Evolutionary conservation across 169 alveolate genomes (phyloP), one percentile per base, ranked within the genome.

Genomic region (Plasmodium relictum): DNA sequence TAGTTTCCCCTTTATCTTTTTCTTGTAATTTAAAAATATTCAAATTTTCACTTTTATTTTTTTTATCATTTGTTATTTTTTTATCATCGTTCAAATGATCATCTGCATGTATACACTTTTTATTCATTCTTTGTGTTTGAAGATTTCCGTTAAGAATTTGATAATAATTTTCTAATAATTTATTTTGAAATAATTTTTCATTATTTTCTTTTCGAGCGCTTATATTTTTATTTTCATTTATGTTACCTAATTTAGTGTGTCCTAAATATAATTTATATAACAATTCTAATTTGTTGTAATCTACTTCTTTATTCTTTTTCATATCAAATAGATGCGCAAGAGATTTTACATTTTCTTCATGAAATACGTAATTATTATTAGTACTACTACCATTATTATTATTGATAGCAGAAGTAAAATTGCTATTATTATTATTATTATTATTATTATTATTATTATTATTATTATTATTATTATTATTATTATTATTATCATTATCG

Each of bases 301-400:
- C 56, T 44, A 50, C 69, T n/a, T n/a, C 61, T 31, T 76, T 76
- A n/a, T 58, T 58, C n/a, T 14, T 76, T 76, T 76, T 76, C 31
- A 31, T 5, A 20, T 69, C 44, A 6, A 48, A 31, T 8, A 20
- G 62, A 48, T 39, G 20, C 31, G 48, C 2, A 22, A 22, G 44
- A 20, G 24, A 16, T 4, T 26, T 44, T 5, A 45, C 37, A 6
- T 3, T 69, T 22, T 69, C 24, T 12, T 69, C 39, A 8, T 41
- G n/a, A 18, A 48, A 14, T 18, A 24, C 22, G 12, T 42, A 9
- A 18, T 22, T 59, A 0, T 22, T 5, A 6, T 59, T 1, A 10
- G n/a, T 59, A 8, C 5, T 59, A 0, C 0, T 22, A 59, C 18
- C n/a, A 10, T 22, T 59, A 59, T 59, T 1, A 22, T 7, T 59